Evolutionary conservation across 2,329 filamentous ascomycete genomes (phyloP), one percentile per base, ranked within the genome.

Genomic region (Ophiostoma triangulosporum): DNA sequence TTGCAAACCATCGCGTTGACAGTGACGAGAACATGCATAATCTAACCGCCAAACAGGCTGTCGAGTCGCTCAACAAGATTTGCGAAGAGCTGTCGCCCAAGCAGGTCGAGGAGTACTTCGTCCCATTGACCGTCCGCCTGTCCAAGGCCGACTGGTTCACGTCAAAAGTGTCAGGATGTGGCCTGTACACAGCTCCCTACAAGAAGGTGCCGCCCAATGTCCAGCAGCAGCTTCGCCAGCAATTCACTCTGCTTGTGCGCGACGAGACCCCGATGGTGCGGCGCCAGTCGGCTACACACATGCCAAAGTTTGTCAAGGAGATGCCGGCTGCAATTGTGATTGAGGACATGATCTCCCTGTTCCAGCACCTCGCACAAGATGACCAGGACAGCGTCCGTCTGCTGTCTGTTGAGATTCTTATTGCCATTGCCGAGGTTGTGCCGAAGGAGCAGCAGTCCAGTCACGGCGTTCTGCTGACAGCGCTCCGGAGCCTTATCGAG

Each of bases 91-190:
- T 98, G 54, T 95, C 89, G 50, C 75, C 88, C 63, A 80, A 88
- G 69, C 93, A 98, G 74, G 84, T 97, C 66, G 93, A 98, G 75
- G 88, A 96, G 64, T 87, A 90, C 71, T 97, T 97, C 73, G 91
- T 98, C 62, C 93, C 93, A 58, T 84, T 98, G 65, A 90, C 90
- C 56, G 81, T 95, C 65, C 88, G 93, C 66, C 86, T 98, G 57
- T 94, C 93, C 60, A 98, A 97, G 78, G 93, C 93, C 71, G 93
- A 98, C 73, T 98, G 93, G 93, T 98, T 98, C 71, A 98, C 93
- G 55, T 97, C 93, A 60, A 98, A 97, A 74, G 93, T 98, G 60
- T 98, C 93, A 31, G 93, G 91, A 58, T 95, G 91, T 60, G 93
- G 93, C 58, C 84, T 98, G 58, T 98, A 91, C 74, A 93, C 87